Conservation (phyloP, 2,329 filamentous ascomycete genomes). For the Ambrosiella xylebori region DNA sequence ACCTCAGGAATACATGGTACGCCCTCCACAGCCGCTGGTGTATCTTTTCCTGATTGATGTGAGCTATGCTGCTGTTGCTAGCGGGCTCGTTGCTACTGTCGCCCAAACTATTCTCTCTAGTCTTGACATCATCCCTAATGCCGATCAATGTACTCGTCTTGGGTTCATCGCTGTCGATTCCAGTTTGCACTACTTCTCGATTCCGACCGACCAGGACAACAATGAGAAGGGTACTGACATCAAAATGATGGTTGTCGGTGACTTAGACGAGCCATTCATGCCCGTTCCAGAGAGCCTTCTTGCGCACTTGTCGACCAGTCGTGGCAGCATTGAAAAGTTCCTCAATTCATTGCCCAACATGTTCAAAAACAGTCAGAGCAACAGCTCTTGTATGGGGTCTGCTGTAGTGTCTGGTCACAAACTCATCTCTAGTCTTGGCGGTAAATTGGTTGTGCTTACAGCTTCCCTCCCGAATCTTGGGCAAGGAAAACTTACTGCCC, state of each 20-base stretch:
- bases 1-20: conserved; percentile 98
- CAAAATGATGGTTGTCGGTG: conserved; percentile 83
- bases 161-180: conserved; percentile 94
- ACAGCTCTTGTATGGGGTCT: conserved; percentile 84
- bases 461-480: conserved; percentile 82
- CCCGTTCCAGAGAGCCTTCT: conserved; percentile 84
- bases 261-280: conserved; percentile 89
- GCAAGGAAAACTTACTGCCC: conserved; percentile 75
- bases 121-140: conserved; percentile 93
- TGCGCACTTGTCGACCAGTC: conserved; percentile 74
- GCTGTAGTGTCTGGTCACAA: conserved; percentile 87
- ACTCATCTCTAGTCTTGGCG: conserved; percentile 82
- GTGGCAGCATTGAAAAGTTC: conserved; percentile 81
- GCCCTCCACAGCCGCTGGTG: conserved; percentile 84
- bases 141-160: conserved; percentile 75
- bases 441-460: conserved; percentile 84
- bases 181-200: conserved; percentile 87
- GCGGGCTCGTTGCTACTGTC: conserved; percentile 76
- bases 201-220: conserved; percentile 51
- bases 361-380: conserved; percentile 89
- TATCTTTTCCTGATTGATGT: conserved; percentile 94
- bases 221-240: conserved; percentile 70
- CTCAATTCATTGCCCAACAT: conserved; percentile 81
- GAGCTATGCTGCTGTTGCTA: conserved; percentile 77
- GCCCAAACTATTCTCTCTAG: conserved; percentile 90